Conservation (phyloP, 139 green algal genomes). For the Tetradesmus obliquus region DNA sequence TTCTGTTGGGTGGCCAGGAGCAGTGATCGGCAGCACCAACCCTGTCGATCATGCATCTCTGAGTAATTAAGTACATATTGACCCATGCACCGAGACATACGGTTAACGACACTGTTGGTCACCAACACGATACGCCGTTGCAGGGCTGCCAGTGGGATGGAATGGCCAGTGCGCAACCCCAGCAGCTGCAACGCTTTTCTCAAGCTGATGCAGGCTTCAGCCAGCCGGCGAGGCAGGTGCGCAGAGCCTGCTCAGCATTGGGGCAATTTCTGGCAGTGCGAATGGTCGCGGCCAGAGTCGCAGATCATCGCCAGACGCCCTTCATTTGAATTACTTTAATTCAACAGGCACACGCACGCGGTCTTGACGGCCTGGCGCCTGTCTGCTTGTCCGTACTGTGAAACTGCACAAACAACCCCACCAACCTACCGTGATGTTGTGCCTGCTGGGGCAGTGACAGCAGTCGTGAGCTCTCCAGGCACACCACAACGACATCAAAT, state of each 20-base stretch:
- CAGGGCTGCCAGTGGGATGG: neutral
- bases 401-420: neutral
- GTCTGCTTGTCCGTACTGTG: too few relatives aligned
- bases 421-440: neutral
- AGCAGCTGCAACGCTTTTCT: neutral
- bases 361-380: neutral
- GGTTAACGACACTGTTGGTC: neutral
- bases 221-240: neutral
- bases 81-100: neutral
- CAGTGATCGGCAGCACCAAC: neutral
- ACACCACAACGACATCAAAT: neutral
- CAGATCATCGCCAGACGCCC: too few relatives aligned
- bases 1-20: neutral
- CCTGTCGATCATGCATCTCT: neutral
- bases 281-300: too few relatives aligned
- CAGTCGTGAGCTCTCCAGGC: neutral
- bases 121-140: neutral
- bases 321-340: too few relatives aligned
- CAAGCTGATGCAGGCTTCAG: neutral
- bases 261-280: neutral
- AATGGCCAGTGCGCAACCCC: neutral
- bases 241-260: neutral
- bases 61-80: neutral
- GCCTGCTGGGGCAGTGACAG: neutral
- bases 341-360: neutral